Base-by-base conservation (phyloP, 2,329 filamentous ascomycete species). In the Venturia asperata region DNA sequence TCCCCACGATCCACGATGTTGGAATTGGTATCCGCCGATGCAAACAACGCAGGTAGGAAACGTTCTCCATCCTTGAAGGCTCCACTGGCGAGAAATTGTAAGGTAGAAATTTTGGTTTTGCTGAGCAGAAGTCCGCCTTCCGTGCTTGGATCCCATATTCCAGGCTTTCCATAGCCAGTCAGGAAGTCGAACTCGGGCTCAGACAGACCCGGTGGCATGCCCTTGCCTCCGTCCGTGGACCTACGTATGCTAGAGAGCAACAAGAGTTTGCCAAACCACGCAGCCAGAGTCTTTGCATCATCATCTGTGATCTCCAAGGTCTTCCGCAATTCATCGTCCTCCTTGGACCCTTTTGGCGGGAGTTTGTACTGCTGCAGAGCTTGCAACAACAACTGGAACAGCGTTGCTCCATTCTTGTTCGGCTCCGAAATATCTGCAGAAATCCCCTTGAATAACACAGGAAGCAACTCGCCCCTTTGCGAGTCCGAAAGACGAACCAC, bases 1-100 rank as follows among this genome's bases (percentile, higher is more conserved):
- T 97, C 91, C 0, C 90, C 93, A n/a, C 91, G 79, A n/a, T 89
- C 86, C 13, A 90, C 87, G 45, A 97, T 87, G 10, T 88, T 85
- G 43, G 87, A 91, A 69, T 97, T 94, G 1, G 87, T 79, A 75
- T 92, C 92, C 0, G 91, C 87, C 34, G 91, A 88, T 5, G 92
- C 92, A 73, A 90, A 92, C 0, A 97, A 77, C 0, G 91, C 89
- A 0, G 93, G 89, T 15, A 97, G 75, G 70, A 97, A 91, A 41
- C 92, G 87, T 72, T 97, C 90, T 0, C 85, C 77, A 67, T 97
- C 91, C 0, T 80, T 87, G 75, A 99, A 97, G 7, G 92, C 87
- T 5, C 91, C 92, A 71, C 91, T 96, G 2, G 89, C 86, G 24
- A 99, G 78, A 64, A 97, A 86, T 27, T 82, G 85, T 5, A 88